These are phyloP conservation scores for Ganoderma boninense DNA, from an alignment of 1,284 basidiomycete species.

Conservation along the genomic window DNA sequence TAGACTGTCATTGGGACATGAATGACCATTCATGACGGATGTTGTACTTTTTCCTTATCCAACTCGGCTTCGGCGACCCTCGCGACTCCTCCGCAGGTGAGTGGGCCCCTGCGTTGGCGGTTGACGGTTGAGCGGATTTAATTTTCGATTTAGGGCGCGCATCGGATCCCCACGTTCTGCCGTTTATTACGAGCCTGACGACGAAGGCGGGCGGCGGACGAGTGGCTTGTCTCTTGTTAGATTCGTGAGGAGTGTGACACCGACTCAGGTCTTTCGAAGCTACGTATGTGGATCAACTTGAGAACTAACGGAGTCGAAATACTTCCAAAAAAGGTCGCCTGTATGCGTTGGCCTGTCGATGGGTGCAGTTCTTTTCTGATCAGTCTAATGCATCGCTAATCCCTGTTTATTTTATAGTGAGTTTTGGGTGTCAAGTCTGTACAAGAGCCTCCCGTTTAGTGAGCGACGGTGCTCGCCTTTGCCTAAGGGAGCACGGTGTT, in stretches of 20 bases:
- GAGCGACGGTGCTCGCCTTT: no score
- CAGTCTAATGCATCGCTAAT: no score
- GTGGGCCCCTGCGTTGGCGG: background rate
- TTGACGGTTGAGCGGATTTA: background rate
- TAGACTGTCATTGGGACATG: background rate
- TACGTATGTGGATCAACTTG: background rate
- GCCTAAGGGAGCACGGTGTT: background rate
- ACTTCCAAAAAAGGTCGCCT: background rate
- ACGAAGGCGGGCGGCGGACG: background rate
- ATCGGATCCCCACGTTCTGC: background rate
- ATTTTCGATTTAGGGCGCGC: background rate
- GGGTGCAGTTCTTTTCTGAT: no score
- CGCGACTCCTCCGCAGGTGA: background rate
- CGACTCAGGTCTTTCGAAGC: background rate
- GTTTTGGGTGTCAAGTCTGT: no score
- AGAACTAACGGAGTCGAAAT: background rate
- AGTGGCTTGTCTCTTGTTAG: background rate
- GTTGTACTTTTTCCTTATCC: background rate
- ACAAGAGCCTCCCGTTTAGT: no score
- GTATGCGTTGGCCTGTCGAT: background rate
- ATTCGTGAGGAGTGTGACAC: background rate
- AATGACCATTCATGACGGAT: constrained; percentile 4
- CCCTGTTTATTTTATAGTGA: no score
- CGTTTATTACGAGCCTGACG: background rate
- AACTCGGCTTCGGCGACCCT: background rate